Evolutionary conservation across 768 basidiomycete species (phyloP).

Genomic region (Suillus occidentalis): DNA sequence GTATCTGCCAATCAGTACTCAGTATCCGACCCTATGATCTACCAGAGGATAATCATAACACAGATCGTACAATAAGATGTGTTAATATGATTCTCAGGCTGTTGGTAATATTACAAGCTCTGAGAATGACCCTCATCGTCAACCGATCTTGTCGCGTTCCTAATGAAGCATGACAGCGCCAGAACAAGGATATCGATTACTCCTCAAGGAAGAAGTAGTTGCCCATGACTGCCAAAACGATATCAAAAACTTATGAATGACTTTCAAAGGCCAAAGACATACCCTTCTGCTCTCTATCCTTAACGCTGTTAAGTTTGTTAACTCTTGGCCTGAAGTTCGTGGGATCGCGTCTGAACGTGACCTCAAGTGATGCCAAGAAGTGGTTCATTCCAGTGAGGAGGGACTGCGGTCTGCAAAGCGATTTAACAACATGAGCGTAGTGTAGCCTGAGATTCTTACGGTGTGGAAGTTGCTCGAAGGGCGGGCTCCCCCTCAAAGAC

Average conservation of each 20-base stretch:
- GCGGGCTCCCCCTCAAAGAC: conserved; percentile 91
- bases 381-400: conserved; percentile 97
- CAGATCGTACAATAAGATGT: not conserved
- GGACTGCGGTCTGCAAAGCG: conserved; percentile 74
- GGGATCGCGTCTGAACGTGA: conserved; percentile 97
- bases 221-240: conserved; percentile 53
- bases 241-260: conserved; percentile 11
- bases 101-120: not conserved
- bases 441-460: conserved; percentile 49
- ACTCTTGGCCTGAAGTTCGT: conserved; percentile 90
- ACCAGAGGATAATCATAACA: not conserved
- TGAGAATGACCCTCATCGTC: not conserved
- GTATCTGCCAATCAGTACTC: not conserved
- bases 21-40: not conserved
- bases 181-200: conserved; percentile 30
- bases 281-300: conserved; percentile 89
- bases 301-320: conserved; percentile 82
- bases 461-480: conserved; percentile 83
- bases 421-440: conserved; percentile 6
- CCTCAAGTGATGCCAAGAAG: conserved; percentile 93
- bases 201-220: conserved; percentile 96
- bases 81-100: not conserved
- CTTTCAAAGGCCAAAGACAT: conserved; percentile 21
- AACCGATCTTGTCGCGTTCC: not conserved
- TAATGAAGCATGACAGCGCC: not conserved